phyloP scores from a whole-genome alignment of 2,329 filamentous ascomycete species.

The Aquanectria penicillioides region DNA sequence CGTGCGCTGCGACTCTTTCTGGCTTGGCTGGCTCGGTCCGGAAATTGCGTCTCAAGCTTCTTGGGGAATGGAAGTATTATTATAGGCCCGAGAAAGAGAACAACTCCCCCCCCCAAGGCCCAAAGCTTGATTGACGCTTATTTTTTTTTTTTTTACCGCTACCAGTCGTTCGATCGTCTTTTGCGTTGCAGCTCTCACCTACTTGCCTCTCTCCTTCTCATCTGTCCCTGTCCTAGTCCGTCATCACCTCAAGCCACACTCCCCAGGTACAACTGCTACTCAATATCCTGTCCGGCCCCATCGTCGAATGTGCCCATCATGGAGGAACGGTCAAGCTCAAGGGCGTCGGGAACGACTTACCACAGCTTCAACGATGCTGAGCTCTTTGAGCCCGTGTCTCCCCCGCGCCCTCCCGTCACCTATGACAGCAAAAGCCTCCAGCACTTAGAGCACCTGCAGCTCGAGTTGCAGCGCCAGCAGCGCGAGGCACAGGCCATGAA shows the following conservation, averaged over 20 bases:
- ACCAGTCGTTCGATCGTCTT: too few species aligned
- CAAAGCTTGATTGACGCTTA: neutral
- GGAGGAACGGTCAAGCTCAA: slow-evolving; percentile 52
- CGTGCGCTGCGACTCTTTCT: slow-evolving; percentile 15
- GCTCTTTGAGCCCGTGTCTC: slow-evolving; percentile 53
- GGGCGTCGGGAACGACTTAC: slow-evolving; percentile 61
- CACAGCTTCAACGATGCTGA: slow-evolving; percentile 65
- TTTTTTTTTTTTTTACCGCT: neutral
- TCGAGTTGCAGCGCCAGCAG: slow-evolving; percentile 36
- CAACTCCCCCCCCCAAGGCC: slow-evolving; percentile 2
- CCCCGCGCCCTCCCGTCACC: slow-evolving; percentile 39
- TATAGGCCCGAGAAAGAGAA: slow-evolving; percentile 22
- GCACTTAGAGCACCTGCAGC: slow-evolving; percentile 35
- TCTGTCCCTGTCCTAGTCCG: too few species aligned
- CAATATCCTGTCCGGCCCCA: neutral
- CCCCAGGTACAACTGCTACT: neutral
- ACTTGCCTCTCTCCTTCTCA: too few species aligned
- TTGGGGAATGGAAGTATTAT: slow-evolving; percentile 27
- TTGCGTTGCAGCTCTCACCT: too few species aligned
- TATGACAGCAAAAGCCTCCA: slow-evolving; percentile 33
- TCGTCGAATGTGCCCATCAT: slow-evolving; percentile 40
- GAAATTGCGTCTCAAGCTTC: slow-evolving; percentile 35
- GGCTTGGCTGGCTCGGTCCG: slow-evolving; percentile 36
- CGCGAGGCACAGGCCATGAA: slow-evolving; percentile 33
- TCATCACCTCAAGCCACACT: neutral